Evolutionary conservation across 169 alveolate genomes (phyloP).

Genomic region (Cryptosporidium sp.): DNA sequence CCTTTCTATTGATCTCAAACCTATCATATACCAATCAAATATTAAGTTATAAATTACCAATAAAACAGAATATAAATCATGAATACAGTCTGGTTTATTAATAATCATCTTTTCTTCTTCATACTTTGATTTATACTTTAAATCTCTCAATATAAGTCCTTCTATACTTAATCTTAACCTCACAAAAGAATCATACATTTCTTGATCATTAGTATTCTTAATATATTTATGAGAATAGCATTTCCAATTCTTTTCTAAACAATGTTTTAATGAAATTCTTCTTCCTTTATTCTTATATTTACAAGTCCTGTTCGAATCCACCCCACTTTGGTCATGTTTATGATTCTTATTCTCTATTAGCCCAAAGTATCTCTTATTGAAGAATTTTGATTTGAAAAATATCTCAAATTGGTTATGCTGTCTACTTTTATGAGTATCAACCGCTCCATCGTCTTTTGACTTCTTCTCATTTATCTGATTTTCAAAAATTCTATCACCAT

Average conservation of each 20-base stretch:
- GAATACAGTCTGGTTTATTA: conserved; percentile 21
- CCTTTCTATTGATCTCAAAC: conserved; percentile 5
- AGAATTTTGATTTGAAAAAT: conserved; percentile 32
- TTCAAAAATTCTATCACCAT: neutral
- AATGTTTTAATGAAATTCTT: neutral
- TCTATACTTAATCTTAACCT: conserved; percentile 17
- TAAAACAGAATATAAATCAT: conserved; percentile 25
- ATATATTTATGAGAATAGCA: conserved; percentile 61
- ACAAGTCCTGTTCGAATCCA: neutral
- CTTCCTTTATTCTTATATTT: conserved; percentile 6
- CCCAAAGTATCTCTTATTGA: conserved; percentile 29
- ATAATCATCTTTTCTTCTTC: neutral
- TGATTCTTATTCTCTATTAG: neutral
- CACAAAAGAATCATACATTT: conserved; percentile 36
- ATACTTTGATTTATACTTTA: neutral
- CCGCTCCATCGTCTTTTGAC: neutral
- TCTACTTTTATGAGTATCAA: neutral
- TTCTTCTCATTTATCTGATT: neutral
- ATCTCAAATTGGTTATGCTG: conserved; percentile 12
- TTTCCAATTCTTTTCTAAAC: conserved; percentile 39
- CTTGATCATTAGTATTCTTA: conserved; percentile 47
- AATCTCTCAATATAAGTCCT: neutral
- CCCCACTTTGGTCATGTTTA: neutral
- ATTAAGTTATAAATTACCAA: conserved; percentile 9
- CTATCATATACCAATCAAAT: conserved; percentile 29